Evolutionary conservation across 1,139 yeast genomes (phyloP), one percentile per base, ranked within the genome.

Genomic region (Zygoascus hellenicus): DNA sequence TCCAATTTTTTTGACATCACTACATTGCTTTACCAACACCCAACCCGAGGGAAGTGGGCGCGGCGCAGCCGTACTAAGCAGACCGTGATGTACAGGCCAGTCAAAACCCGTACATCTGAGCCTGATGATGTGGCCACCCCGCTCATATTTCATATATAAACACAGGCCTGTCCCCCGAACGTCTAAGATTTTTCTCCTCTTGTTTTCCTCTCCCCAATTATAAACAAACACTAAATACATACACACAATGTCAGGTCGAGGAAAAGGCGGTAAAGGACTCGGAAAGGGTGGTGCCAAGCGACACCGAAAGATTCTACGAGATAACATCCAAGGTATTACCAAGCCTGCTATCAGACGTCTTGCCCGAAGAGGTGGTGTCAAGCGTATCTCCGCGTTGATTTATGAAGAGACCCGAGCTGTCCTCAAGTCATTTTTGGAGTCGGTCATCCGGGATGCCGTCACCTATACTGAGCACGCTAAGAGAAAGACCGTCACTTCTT

Each of bases 351-450:
- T 92, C 71, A 89, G 98, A 80, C 94, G 98, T 86, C 85, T 92
- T 68, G 98, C 98, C 54, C 92, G 98, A 83, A 89, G 98, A 86
- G 98, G 98, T 78, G 98, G 98, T 88, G 98, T 92, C 70, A 92
- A 92, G 85, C 96, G 98, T 85, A 92, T 92, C 67, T 92, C 98
- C 59, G 97, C 96, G 70, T 80, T 90, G 72, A 92, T 92, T 74
- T 92, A 92, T 79, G 98, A 92, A 77, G 97, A 92, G 80, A 96
- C 94, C 67, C 89, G 98, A 79, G 90, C 85, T 60, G 97, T 92
- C 63, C 80, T 92, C 64, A 90, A 90, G 78, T 79, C 95, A 53
- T 92, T 92, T 85, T 81, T 94, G 70, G 97, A 89, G 76, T 84
- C 87, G 69, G 97, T 92, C 65, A 92, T 92, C 75, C 88, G 97